Conservation (phyloP, 345 rosid species). For the Psidium guajava region DNA sequence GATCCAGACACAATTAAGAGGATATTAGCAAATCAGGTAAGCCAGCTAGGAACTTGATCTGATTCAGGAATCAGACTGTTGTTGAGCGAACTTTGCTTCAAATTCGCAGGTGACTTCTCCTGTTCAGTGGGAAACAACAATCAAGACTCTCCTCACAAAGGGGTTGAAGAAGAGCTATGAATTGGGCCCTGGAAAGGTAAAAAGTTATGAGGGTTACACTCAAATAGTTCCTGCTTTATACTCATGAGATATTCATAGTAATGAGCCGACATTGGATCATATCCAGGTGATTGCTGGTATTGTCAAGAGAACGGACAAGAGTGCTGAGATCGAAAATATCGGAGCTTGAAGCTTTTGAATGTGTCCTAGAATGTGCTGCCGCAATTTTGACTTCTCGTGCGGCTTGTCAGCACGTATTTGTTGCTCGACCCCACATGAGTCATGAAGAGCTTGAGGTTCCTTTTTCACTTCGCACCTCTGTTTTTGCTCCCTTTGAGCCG, state of each 20-base stretch:
- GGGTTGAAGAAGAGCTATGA: slow-evolving; percentile 81
- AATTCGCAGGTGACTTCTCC: slow-evolving; percentile 81
- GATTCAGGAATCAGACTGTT: neutral
- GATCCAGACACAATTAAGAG: slow-evolving; percentile 86
- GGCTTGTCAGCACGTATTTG: neutral
- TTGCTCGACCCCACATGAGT: neutral
- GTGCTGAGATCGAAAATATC: slow-evolving; percentile 60
- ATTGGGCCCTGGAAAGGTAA: slow-evolving; percentile 97
- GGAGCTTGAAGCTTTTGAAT: slow-evolving; percentile 32
- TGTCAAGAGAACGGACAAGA: slow-evolving; percentile 79
- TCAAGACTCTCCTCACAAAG: slow-evolving; percentile 59
- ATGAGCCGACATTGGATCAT: neutral
- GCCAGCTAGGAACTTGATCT: neutral
- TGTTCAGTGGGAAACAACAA: slow-evolving; percentile 98
- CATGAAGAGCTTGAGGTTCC: neutral
- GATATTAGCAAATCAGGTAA: slow-evolving; percentile 78
- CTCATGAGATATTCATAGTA: neutral
- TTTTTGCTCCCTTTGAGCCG: neutral
- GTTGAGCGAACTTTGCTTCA: neutral
- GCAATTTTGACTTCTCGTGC: neutral
- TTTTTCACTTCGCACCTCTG: neutral
- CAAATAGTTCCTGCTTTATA: neutral
- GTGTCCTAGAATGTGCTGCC: neutral
- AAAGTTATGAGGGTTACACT: neutral
- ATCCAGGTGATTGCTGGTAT: slow-evolving; percentile 91